phyloP scores from a whole-genome alignment of 2,329 filamentous ascomycete genomes.

The Alternaria sp. region DNA sequence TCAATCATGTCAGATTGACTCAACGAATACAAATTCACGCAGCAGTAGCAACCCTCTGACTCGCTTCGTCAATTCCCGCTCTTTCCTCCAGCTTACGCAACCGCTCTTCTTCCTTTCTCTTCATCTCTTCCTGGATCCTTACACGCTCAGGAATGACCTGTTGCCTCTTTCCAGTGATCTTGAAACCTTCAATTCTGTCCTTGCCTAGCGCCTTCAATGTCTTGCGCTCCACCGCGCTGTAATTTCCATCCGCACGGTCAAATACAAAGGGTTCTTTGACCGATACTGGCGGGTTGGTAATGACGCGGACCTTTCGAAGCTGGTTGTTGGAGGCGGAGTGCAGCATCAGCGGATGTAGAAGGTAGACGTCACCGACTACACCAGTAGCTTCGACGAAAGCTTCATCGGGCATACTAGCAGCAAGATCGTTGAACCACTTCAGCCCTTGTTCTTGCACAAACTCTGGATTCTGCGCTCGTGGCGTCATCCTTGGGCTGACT shows the following conservation, averaged over 20 bases:
- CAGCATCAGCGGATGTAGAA: conserved; percentile 69
- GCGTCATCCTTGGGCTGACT: conserved; percentile 70
- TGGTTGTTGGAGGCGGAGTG: conserved; percentile 63
- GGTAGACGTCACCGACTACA: conserved; percentile 63
- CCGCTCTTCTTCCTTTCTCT: conserved; percentile 57
- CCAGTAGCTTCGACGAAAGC: conserved; percentile 65
- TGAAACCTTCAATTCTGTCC: conserved; percentile 62
- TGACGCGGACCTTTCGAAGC: conserved; percentile 58
- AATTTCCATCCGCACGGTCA: conserved; percentile 58
- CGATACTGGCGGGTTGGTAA: conserved; percentile 64
- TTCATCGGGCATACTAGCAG: conserved; percentile 43
- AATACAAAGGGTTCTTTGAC: conserved; percentile 63
- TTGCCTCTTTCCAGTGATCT: conserved; percentile 60
- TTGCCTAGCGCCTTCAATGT: conserved; percentile 61
- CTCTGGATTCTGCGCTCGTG: conserved; percentile 58
- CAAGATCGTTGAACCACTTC: conserved; percentile 57
- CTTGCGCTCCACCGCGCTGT: conserved; percentile 65
- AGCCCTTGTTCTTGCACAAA: conserved; percentile 56
- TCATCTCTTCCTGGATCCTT: conserved; percentile 60
- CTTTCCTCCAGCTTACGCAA: conserved; percentile 46
- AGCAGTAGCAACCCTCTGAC: conserved; percentile 3
- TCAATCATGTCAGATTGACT: background rate
- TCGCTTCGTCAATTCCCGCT: conserved; percentile 13
- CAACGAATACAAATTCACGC: background rate
- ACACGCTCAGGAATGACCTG: conserved; percentile 60